A percentile compares a stretch with the other conserved stretches of the same genome.
Evolutionary conservation across 495 filamentous ascomycete genomes (phyloP).

Genomic region (Penicillium simplicissimum): DNA sequence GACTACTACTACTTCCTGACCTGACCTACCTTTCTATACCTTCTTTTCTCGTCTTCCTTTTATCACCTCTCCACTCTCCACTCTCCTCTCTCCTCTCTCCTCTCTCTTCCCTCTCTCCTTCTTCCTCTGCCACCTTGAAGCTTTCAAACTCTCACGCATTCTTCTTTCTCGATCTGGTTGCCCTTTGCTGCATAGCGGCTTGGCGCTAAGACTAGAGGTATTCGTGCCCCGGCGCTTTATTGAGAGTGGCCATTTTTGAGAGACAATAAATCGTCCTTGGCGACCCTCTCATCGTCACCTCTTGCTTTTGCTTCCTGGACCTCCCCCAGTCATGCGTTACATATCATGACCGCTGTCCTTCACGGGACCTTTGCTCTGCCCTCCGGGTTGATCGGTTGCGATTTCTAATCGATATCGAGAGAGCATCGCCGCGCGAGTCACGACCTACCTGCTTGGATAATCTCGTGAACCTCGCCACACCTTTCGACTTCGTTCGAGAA

Average conservation of each 20-base stretch:
- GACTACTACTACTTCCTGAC: constrained; percentile 7
- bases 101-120: constrained; percentile 2
- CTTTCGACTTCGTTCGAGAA: constrained; percentile 2
- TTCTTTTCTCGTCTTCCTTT: constrained; percentile 23
- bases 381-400: constrained; percentile 35
- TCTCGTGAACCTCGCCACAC: constrained; percentile 15
- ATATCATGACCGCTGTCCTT: constrained; percentile 52
- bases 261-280: constrained; percentile 35
- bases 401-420: constrained; percentile 38
- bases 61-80: constrained; percentile 21
- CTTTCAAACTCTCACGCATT: constrained; percentile 20
- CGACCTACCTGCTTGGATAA: not conserved
- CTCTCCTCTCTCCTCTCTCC: constrained; percentile 4
- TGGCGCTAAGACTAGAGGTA: constrained; percentile 25
- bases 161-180: constrained; percentile 4
- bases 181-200: constrained; percentile 25
- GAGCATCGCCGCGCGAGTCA: constrained; percentile 19
- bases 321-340: constrained; percentile 36
- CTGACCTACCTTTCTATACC: constrained; percentile 21
- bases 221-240: constrained; percentile 34
- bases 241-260: constrained; percentile 37
- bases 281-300: constrained; percentile 22
- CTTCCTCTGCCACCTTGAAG: constrained; percentile 22
- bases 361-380: constrained; percentile 33
- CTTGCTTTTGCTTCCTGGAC: constrained; percentile 17